Conservation (phyloP, 1,284 basidiomycete genomes). For the Boletus holoroseus region DNA sequence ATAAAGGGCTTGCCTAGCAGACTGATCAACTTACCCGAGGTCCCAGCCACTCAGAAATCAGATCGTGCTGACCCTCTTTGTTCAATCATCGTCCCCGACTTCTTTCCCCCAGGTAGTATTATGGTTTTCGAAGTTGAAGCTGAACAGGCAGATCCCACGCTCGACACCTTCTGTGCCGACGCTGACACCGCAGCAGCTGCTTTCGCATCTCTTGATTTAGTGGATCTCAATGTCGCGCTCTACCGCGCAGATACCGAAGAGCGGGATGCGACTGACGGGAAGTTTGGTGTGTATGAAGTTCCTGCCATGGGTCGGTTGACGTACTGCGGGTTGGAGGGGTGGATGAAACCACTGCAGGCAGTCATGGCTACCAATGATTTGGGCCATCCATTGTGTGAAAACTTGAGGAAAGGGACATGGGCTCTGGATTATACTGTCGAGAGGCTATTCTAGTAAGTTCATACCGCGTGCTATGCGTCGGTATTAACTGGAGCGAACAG, state of each 20-base stretch:
- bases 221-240: constrained; percentile 83
- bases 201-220: constrained; percentile 69
- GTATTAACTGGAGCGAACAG: constrained; percentile 36
- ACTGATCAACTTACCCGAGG: constrained; percentile 58
- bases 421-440: constrained; percentile 78
- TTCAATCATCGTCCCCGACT: constrained; percentile 77
- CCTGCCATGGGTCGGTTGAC: constrained; percentile 68
- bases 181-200: constrained; percentile 66
- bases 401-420: constrained; percentile 84
- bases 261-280: constrained; percentile 71
- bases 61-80: constrained; percentile 68
- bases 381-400: constrained; percentile 83
- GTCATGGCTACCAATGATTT: constrained; percentile 88
- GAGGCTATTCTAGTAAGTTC: constrained; percentile 66
- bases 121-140: constrained; percentile 86
- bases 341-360: constrained; percentile 83
- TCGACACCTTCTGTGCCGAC: constrained; percentile 68
- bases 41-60: constrained; percentile 49
- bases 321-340: constrained; percentile 92
- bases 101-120: constrained; percentile 88
- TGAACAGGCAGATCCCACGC: constrained; percentile 55
- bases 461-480: background rate
- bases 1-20: constrained; percentile 72
- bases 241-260: constrained; percentile 88
- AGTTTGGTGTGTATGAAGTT: constrained; percentile 74